Base-by-base conservation (phyloP, 805 yeast species). In the Pachysolen tannophilus region DNA sequence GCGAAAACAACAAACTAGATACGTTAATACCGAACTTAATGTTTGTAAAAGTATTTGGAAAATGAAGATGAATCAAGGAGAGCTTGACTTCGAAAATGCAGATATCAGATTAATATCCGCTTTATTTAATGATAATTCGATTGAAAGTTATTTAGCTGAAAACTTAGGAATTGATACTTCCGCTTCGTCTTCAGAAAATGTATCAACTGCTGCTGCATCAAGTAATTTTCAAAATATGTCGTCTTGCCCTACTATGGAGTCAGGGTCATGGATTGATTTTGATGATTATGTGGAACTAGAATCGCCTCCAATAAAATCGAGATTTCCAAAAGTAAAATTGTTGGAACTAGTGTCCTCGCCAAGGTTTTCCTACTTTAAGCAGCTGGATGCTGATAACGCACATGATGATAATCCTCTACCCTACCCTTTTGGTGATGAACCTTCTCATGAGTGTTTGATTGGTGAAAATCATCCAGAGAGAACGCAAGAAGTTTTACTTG, bases 261-360 rank as follows among this genome's bases (percentile, higher is more conserved):
- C 26, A 23, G 13, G 26, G 13, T 52, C 63, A 3, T 81, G 88
- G 88, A 67, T 70, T 42, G 88, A 82, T 48, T 39, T 64, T 2
- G 52, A 69, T 20, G 88, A 82, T 50, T 79, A 63, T 41, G 68
- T 67, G 28, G 88, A 82, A 46, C 69, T 76, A 1, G 71, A 65
- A 33, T 46, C 61, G 6, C 61, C 72, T 1, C 47, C 65, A 4
- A 40, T 69, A 7, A 48, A 52, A 9, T 50, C 55, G 1, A 53
- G 54, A 33, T 47, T 55, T 4, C 62, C 78, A 39, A 29, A 46
- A 9, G 63, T 85, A 30, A 60, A 56, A 10, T 69, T 80, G 2
- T 49, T 60, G 27, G 90, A 94, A 3, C 55, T 87, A 42, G 47
- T 84, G 46, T 75, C 60, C 53, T 65, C 94, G 1, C 83, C 90